Evolutionary conservation across 352 stramenopile genomes (phyloP), one percentile per base, ranked within the genome.

Genomic region (Pythium aquatile): DNA sequence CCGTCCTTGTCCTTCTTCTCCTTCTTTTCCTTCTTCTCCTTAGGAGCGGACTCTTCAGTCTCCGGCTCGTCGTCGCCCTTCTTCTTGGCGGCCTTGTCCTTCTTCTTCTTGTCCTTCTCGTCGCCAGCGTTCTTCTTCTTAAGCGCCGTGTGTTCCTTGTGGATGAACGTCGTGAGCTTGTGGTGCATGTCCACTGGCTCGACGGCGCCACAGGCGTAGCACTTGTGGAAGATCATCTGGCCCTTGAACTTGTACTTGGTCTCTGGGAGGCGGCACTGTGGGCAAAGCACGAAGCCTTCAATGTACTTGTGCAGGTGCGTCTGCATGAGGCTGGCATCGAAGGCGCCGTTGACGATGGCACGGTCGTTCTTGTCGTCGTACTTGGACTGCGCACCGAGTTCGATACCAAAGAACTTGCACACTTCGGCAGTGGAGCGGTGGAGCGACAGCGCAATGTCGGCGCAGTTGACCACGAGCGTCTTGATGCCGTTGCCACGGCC

Each of bases 181-280:
- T 99, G 96, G 66, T 88, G 97, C 96, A 99, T 98, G 81, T 99
- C 97, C 28, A 98, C 93, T 44, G 94, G 91, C 65, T 99, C 94
- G 28, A 98, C 98, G 8, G 88, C 91, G 47, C 98, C 97, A 83
- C 98, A 99, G 11, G 97, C 97, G 64, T 96, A 92, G 78, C 98
- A 99, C 72, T 98, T 98, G 83, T 99, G 97, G 72, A 86, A 98
- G 72, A 99, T 98, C 44, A 92, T 79, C 72, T 93, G 82, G 47
- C 88, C 90, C 85, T 99, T 99, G 73, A 99, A 98, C 76, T 99
- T 99, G 86, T 99, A 99, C 64, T 98, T 96, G 11, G 97, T 99
- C 82, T 99, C 98, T 0, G 98, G 98, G 20, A 99, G 83, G 58
- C 90, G 78, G 82, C 98, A 99, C 49, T 87, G 84, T 16, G 96